Evolutionary conservation across 257 asterid species (phyloP).

Genomic region (Gynochthodes officinalis): DNA sequence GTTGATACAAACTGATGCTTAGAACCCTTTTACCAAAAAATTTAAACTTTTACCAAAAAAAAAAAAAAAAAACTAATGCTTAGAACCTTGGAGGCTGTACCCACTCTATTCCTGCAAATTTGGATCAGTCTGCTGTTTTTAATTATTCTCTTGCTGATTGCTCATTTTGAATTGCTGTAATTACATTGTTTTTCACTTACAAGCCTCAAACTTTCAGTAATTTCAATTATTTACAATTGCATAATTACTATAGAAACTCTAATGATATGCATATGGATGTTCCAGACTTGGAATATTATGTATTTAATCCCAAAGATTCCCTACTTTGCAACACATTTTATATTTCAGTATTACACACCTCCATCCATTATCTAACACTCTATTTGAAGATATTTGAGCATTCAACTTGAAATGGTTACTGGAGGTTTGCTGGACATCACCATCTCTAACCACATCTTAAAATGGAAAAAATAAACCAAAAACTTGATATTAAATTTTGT

Average conservation of each 20-base stretch:
- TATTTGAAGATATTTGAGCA: neutral
- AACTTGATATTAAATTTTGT: neutral
- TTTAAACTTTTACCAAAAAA: too few species aligned
- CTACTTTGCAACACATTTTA: neutral
- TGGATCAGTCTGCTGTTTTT: neutral
- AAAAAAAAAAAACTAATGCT: neutral
- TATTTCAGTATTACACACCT: neutral
- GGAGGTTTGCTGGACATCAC: neutral
- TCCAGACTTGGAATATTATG: neutral
- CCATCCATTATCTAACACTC: neutral
- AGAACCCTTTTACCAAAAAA: too few species aligned
- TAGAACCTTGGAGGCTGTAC: neutral
- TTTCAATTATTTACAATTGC: neutral
- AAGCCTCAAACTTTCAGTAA: neutral
- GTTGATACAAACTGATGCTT: neutral
- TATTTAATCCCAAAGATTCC: neutral
- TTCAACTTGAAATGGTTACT: neutral
- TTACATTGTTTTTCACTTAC: neutral
- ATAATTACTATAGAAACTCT: neutral
- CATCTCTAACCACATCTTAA: neutral
- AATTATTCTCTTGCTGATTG: neutral
- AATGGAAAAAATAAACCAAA: neutral
- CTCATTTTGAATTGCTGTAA: neutral
- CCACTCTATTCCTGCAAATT: neutral
- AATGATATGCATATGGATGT: neutral